A percentile compares a stretch with the other conserved stretches of the same genome.
Conservation (phyloP, 352 stramenopile genomes). For the Globisporangium abappressorium region DNA sequence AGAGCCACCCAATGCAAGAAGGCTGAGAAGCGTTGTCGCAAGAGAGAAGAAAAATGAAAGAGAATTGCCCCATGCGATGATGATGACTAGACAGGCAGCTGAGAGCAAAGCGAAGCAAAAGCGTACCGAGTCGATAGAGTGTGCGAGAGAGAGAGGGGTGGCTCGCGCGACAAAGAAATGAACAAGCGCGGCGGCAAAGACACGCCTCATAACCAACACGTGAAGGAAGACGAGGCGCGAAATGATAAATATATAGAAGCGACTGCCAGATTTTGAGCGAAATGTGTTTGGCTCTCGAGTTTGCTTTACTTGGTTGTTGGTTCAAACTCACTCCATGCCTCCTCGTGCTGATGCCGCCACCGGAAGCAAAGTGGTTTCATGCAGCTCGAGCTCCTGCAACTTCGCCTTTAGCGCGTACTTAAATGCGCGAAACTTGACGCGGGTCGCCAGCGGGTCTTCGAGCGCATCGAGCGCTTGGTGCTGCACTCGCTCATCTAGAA, state of each 20-base stretch:
- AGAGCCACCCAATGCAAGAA: background rate
- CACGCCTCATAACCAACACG: background rate
- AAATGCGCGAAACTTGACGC: constrained; percentile 57
- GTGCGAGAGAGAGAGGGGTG: background rate
- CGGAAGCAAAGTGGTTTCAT: background rate
- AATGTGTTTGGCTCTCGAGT: background rate
- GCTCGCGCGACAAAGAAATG: background rate
- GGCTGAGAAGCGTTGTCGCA: background rate
- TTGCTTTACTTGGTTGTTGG: constrained; percentile 2
- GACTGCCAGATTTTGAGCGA: background rate
- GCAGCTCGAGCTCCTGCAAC: constrained; percentile 17
- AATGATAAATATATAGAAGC: constrained; percentile 2
- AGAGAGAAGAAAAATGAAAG: background rate
- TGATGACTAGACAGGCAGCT: background rate
- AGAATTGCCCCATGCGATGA: background rate
- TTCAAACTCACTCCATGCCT: background rate
- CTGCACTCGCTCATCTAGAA: constrained; percentile 46
- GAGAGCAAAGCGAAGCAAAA: background rate
- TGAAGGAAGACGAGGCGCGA: background rate
- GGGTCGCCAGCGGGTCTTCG: constrained; percentile 40
- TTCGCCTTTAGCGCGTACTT: constrained; percentile 42
- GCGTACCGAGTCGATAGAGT: background rate
- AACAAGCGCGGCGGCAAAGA: background rate
- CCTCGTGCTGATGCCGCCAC: background rate
- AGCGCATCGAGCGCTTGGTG: constrained; percentile 43